These are phyloP conservation scores for Angophora floribunda DNA, from an alignment of 345 rosid genomes.

Conservation along the genomic window DNA sequence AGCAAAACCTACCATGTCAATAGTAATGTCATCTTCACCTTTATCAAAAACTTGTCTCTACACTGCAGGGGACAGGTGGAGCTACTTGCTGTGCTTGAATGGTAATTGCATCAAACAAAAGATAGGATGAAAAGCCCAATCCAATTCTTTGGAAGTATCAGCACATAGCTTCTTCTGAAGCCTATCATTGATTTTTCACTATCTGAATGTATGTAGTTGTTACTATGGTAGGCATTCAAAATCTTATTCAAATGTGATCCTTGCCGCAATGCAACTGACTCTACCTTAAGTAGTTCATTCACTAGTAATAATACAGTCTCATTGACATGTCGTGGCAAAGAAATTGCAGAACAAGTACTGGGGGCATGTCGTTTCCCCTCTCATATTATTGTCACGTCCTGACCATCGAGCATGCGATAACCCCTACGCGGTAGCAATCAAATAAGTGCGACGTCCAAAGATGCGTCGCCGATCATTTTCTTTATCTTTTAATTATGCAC, in stretches of 20 bases:
- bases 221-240: neutral
- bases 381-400: neutral
- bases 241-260: neutral
- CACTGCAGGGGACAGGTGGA: slow-evolving; percentile 12
- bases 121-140: neutral
- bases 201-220: neutral
- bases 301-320: neutral
- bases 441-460: too few species aligned
- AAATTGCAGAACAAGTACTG: neutral
- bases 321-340: neutral
- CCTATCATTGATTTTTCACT: neutral
- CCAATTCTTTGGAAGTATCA: neutral
- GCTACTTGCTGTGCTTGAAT: slow-evolving; percentile 38
- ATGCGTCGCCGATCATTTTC: too few species aligned
- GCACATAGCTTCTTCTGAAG: neutral
- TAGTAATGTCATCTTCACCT: slow-evolving; percentile 30
- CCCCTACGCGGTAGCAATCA: too few species aligned
- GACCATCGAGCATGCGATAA: too few species aligned
- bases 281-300: neutral
- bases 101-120: slow-evolving; percentile 17
- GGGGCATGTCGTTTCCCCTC: neutral
- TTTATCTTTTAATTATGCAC: too few species aligned
- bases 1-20: slow-evolving; percentile 8
- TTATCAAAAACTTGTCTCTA: slow-evolving; percentile 51
- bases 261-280: neutral